Percentiles rank a stretch among this genome's conserved stretches.
phyloP scores from a whole-genome alignment of 768 basidiomycete species.

The Mycena haematopus region DNA sequence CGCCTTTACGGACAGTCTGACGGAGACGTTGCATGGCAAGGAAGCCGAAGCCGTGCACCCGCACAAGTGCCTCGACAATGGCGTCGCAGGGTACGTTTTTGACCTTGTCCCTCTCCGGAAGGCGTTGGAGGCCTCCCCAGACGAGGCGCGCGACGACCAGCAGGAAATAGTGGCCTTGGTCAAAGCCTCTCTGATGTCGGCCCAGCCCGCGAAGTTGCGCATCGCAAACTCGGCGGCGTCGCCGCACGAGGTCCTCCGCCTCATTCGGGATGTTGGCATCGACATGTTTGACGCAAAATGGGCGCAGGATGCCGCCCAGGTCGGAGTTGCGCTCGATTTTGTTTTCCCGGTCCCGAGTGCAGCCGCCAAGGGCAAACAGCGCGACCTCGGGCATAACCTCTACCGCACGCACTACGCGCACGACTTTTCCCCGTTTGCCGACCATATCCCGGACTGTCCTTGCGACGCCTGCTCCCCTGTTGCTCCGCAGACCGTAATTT shows the following conservation, averaged over 20 bases:
- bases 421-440: slow-evolving; percentile 66
- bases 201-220: slow-evolving; percentile 67
- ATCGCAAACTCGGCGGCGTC: slow-evolving; percentile 60
- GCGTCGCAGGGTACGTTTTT: slow-evolving; percentile 71
- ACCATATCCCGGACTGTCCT: slow-evolving; percentile 47
- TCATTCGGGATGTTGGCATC: slow-evolving; percentile 69
- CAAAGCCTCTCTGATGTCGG: slow-evolving; percentile 60
- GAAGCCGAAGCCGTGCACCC: slow-evolving; percentile 61
- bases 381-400: slow-evolving; percentile 74
- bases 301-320: slow-evolving; percentile 69
- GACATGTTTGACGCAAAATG: slow-evolving; percentile 81
- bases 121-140: slow-evolving; percentile 37
- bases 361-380: slow-evolving; percentile 32
- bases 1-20: slow-evolving; percentile 65
- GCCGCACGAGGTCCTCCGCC: slow-evolving; percentile 78
- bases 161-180: slow-evolving; percentile 49
- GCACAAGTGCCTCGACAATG: slow-evolving; percentile 66
- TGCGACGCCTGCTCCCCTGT: slow-evolving; percentile 66
- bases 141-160: slow-evolving; percentile 19
- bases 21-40: slow-evolving; percentile 60
- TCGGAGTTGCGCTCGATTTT: slow-evolving; percentile 83
- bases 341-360: slow-evolving; percentile 57
- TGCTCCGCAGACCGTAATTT: slow-evolving; percentile 40
- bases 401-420: slow-evolving; percentile 62
- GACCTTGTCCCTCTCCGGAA: slow-evolving; percentile 62